Percentiles rank a stretch among this genome's conserved stretches.
Conservation (phyloP, 2,329 filamentous ascomycete genomes). For the Trichoderma atrobrunneum region DNA sequence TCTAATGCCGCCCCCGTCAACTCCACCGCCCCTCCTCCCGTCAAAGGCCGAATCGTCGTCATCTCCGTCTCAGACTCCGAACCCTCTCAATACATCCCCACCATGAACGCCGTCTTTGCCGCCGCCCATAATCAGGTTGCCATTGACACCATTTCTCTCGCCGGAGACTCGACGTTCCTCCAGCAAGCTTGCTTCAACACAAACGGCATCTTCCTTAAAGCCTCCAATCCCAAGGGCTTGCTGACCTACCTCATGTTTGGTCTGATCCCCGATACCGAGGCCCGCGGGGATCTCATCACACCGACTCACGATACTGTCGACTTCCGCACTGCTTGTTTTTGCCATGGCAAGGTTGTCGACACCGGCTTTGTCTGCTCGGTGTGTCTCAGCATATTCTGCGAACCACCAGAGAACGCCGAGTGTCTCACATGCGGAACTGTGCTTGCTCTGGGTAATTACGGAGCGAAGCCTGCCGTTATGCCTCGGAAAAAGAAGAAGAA, state of each 20-base stretch:
- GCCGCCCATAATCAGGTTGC: constrained; percentile 84
- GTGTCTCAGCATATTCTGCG: constrained; percentile 91
- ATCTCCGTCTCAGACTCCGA: constrained; percentile 83
- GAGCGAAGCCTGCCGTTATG: constrained; percentile 72
- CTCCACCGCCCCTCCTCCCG: constrained; percentile 31
- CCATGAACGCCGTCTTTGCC: constrained; percentile 98
- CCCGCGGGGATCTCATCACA: constrained; percentile 62
- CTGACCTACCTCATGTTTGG: constrained; percentile 94
- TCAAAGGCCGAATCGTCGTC: constrained; percentile 71
- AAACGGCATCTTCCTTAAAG: constrained; percentile 53
- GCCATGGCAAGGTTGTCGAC: constrained; percentile 86
- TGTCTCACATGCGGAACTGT: constrained; percentile 83
- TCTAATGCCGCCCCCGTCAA: constrained; percentile 20
- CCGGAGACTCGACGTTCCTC: constrained; percentile 83
- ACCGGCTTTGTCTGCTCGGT: constrained; percentile 95
- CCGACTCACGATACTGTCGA: constrained; percentile 86
- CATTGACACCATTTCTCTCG: constrained; percentile 86
- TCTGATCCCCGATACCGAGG: constrained; percentile 66
- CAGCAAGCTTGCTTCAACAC: constrained; percentile 78
- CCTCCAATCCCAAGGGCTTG: constrained; percentile 63
- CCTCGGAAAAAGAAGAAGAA: constrained; percentile 72
- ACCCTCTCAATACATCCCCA: constrained; percentile 90
- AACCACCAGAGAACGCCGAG: constrained; percentile 57
- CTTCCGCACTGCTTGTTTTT: constrained; percentile 98
- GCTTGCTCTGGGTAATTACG: constrained; percentile 72